Evolutionary conservation across 495 filamentous ascomycete species (phyloP).

Genomic region (Melanomma pulvis-pyrius): DNA sequence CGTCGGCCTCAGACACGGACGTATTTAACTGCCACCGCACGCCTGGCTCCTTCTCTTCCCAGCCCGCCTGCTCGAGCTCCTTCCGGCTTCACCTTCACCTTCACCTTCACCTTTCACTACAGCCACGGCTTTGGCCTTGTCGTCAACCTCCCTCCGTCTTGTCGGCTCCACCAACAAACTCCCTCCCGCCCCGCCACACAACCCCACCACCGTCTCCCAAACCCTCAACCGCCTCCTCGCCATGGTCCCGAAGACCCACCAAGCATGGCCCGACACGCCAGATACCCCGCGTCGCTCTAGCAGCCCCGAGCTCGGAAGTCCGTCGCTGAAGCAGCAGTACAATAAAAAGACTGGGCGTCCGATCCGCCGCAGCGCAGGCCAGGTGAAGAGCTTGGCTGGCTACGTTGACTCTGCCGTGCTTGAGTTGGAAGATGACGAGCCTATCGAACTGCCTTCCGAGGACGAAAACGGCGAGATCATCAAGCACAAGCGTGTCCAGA

Average conservation of each 20-base stretch:
- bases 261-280: neutral
- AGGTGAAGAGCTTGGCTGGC: constrained; percentile 14
- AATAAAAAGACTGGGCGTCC: constrained; percentile 34
- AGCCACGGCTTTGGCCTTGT: neutral
- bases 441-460: constrained; percentile 26
- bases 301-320: constrained; percentile 29
- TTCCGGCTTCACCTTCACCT: neutral
- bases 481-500: constrained; percentile 12
- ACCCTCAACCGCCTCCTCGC: neutral
- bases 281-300: constrained; percentile 14
- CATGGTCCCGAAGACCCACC: constrained; percentile 5
- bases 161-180: neutral
- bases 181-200: neutral
- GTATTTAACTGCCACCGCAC: neutral
- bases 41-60: neutral
- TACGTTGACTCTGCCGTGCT: constrained; percentile 33
- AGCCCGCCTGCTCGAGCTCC: neutral
- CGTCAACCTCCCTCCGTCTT: neutral
- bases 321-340: constrained; percentile 20
- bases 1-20: neutral
- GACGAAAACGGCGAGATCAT: constrained; percentile 30
- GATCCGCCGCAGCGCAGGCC: constrained; percentile 28
- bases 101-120: neutral
- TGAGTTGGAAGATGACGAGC: constrained; percentile 30
- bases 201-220: neutral